A percentile compares a stretch with the other conserved stretches of the same genome.
Evolutionary conservation across 2,329 filamentous ascomycete genomes (phyloP).

Genomic region (Venturia nashicola): DNA sequence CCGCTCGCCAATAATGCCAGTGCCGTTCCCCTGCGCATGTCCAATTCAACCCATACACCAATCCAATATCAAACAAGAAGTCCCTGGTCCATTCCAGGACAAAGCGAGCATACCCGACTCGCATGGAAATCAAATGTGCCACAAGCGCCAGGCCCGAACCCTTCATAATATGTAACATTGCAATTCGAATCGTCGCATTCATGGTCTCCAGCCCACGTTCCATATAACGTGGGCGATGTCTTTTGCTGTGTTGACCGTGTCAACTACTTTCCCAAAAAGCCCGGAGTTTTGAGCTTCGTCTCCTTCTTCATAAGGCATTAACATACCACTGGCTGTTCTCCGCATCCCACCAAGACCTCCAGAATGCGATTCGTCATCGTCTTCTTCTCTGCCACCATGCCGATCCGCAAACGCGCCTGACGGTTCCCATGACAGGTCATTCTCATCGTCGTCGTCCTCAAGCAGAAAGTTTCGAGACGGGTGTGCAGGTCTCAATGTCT

Average conservation of each 20-base stretch:
- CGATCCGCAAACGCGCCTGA: slow-evolving; percentile 23
- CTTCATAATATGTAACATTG: neutral
- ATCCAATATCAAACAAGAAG: neutral
- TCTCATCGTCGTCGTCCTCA: slow-evolving; percentile 41
- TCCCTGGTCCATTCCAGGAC: neutral
- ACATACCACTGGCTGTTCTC: slow-evolving; percentile 76
- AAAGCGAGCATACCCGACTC: neutral
- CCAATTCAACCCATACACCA: neutral
- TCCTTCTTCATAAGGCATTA: slow-evolving; percentile 69
- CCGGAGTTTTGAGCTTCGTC: slow-evolving; percentile 40
- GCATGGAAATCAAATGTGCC: neutral
- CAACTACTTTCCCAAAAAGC: slow-evolving; percentile 66
- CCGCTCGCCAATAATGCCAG: neutral
- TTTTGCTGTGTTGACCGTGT: slow-evolving; percentile 57
- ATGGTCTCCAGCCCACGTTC: slow-evolving; percentile 52
- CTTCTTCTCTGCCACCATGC: slow-evolving; percentile 17
- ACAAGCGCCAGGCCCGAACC: no score
- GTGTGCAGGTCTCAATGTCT: slow-evolving; percentile 63
- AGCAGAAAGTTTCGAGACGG: slow-evolving; percentile 54
- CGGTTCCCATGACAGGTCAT: slow-evolving; percentile 33
- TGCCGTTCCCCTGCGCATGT: neutral
- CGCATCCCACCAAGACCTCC: slow-evolving; percentile 44
- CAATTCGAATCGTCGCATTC: slow-evolving; percentile 14
- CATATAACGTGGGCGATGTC: slow-evolving; percentile 56
- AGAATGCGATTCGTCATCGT: slow-evolving; percentile 9